Percentiles rank a stretch among this genome's conserved stretches.
Evolutionary conservation across 179 eudicot genomes (phyloP).

Genomic region (Heliamphora pulchella): DNA sequence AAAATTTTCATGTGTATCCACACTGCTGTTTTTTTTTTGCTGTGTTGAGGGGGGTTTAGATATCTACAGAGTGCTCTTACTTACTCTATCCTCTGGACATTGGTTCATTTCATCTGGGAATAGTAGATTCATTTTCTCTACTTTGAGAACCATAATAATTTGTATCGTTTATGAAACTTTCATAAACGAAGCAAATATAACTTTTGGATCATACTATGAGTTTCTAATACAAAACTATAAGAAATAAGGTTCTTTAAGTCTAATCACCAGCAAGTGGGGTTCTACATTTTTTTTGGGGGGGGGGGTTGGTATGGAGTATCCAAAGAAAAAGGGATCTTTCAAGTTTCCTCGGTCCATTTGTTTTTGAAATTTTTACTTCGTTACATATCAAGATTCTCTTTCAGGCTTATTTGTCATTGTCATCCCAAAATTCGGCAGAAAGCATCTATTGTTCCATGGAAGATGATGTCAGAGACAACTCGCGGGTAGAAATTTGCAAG

Average conservation of each 20-base stretch:
- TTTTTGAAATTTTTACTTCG: not conserved
- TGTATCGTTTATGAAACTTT: not conserved
- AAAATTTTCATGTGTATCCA: not conserved
- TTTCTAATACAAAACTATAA: not conserved
- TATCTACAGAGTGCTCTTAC: no score
- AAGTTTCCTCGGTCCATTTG: not conserved
- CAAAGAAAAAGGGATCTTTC: not conserved
- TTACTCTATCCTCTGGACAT: not conserved
- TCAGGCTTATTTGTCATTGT: slow-evolving; percentile 67
- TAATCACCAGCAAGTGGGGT: not conserved
- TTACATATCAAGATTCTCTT: slow-evolving; percentile 12
- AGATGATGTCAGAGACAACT: slow-evolving; percentile 32
- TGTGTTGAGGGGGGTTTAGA: no score
- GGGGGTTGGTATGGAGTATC: no score
- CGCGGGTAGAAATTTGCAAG: slow-evolving; percentile 51
- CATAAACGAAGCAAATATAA: no score
- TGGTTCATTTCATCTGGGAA: not conserved
- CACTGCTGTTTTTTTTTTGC: not conserved
- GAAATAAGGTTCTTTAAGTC: not conserved
- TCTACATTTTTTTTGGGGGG: not conserved
- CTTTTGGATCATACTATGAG: not conserved
- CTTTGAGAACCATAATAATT: not conserved
- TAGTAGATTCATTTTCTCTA: not conserved
- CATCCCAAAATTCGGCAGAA: slow-evolving; percentile 37
- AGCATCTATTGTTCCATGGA: slow-evolving; percentile 27